These are phyloP conservation scores for Pseudevernia furfuracea DNA, from an alignment of 495 filamentous ascomycete species.

Conservation along the genomic window DNA sequence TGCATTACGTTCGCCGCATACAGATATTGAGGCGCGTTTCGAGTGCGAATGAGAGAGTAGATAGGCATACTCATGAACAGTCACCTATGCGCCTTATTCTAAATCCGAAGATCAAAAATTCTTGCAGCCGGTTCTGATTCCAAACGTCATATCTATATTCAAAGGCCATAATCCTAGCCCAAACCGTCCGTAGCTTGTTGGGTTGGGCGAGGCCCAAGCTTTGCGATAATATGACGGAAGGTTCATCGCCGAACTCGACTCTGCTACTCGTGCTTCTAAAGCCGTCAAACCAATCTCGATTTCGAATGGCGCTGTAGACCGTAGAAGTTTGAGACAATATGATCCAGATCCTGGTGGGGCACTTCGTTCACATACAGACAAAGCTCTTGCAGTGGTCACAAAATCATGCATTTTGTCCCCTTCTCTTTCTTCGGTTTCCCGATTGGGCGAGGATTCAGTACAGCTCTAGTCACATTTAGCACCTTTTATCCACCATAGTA, in stretches of 20 bases:
- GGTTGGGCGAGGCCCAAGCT: neutral
- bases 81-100: neutral
- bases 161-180: neutral
- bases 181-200: neutral
- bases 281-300: neutral
- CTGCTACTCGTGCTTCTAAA: neutral
- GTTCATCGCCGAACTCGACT: neutral
- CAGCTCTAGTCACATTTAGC: constrained; percentile 50
- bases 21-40: neutral
- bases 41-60: neutral
- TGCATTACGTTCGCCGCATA: neutral
- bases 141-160: neutral
- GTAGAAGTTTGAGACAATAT: neutral
- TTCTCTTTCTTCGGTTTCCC: constrained; percentile 50
- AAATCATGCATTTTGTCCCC: constrained; percentile 63
- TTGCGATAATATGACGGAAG: neutral
- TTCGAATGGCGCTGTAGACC: neutral
- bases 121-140: neutral
- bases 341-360: neutral
- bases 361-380: neutral
- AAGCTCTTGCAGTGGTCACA: constrained; percentile 42
- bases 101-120: neutral
- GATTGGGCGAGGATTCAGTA: constrained; percentile 65
- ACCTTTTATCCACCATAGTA: neutral
- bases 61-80: neutral